Base-by-base conservation (phyloP, 2,329 filamentous ascomycete species). In the Chaetomium globosum region DNA sequence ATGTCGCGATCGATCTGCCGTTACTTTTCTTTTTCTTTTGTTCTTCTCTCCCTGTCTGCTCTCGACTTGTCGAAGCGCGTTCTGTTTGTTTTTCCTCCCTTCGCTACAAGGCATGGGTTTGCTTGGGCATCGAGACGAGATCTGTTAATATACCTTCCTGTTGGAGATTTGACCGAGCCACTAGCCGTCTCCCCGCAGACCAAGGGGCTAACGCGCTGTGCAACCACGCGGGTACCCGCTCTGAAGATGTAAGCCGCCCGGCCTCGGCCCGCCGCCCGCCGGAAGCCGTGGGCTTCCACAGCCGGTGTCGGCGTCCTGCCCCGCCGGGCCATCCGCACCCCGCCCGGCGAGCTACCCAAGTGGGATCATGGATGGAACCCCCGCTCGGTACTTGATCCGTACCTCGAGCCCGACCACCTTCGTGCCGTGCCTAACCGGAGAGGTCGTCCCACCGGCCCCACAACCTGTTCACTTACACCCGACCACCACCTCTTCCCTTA, bases 141-240 rank as follows among this genome's bases (percentile, higher is more conserved):
- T 59, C 64, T 64, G 64, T 65, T 65, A 61, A 62, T 66, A 64
- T 66, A 66, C 57, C 56, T 54, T 54, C 46, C 26, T 13, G 36
- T 61, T 64, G 52, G 61, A 61, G 57, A 58, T 16, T 21, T 2
- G 26, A 48, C 31, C 46, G 43, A 46, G 21, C 43, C 26, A 57
- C 58, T 49, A 13, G 6, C 12, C 12, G 12, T n/a, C 13, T 49
- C 16, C 28, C 16, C 10, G 6, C 46, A 48, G 6, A 43, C 16
- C 16, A 39, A 19, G 23, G 19, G 19, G 26, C 26, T 28, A 31
- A 13, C 13, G 19, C 19, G 13, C 5, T 28, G 26, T 39, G 13
- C 36, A 39, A 31, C 26, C 26, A 53, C 28, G 5, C 39, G 16
- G 43, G 13, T 7, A 28, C 16, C 36, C 7, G 33, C 31, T 58